These are phyloP conservation scores for Apium graveolens DNA, from an alignment of 129 eudicot species.

Conservation along the genomic window DNA sequence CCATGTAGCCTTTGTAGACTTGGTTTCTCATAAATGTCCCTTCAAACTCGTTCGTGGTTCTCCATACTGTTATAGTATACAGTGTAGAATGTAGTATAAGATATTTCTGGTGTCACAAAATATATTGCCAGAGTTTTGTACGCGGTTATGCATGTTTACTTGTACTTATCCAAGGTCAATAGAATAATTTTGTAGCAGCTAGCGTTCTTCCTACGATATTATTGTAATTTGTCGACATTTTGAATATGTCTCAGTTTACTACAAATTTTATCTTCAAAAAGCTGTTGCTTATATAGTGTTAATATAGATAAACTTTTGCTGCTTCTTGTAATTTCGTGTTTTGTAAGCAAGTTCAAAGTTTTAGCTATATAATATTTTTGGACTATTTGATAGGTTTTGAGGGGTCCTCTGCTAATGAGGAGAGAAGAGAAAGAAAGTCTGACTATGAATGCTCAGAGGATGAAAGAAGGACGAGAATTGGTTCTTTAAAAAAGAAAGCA, in stretches of 20 bases:
- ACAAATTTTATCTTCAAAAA: not conserved
- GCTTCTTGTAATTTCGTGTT: not conserved
- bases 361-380: not conserved
- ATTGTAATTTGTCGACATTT: not conserved
- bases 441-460: conserved; percentile 35
- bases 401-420: conserved; percentile 82
- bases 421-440: conserved; percentile 85
- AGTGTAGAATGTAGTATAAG: not conserved
- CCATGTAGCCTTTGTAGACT: not conserved
- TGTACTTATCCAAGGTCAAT: not conserved
- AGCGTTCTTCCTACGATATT: not conserved
- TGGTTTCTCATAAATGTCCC: not conserved
- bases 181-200: not conserved
- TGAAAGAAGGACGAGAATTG: conserved; percentile 13
- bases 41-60: not conserved
- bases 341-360: not conserved
- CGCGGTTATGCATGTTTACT: not conserved
- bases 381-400: conserved; percentile 62
- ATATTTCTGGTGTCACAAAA: not conserved
- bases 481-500: conserved; percentile 14
- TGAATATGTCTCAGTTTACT: not conserved
- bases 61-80: not conserved
- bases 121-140: not conserved
- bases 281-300: not conserved
- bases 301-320: not conserved